Base-by-base conservation (phyloP, 2,329 filamentous ascomycete species). In the Aspergillus persii region DNA sequence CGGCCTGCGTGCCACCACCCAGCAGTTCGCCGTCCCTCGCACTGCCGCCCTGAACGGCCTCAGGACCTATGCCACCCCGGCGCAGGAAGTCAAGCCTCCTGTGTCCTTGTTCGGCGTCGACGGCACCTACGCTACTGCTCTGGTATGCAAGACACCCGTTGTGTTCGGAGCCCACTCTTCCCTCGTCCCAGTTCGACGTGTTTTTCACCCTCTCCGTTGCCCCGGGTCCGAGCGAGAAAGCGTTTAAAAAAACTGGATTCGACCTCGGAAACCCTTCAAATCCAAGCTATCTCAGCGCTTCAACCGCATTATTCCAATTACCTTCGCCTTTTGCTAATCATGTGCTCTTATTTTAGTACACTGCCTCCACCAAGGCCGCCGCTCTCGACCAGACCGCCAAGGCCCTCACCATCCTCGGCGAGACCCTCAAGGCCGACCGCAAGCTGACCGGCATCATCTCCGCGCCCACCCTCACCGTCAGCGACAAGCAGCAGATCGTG, bases 111-210 rank as follows among this genome's bases (percentile, higher is more conserved):
- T 92, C 81, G 95, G 95, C 71, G 83, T 99, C 76, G 95, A 98
- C 81, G 95, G 95, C 80, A 98, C 94, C 77, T 99, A 99, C 83
- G 95, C 95, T 78, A 92, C 89, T 82, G 95, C 95, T 83, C 86
- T 99, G 88, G 95, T 99, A 94, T 79, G 91, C 77, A 52, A 51
- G 15, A 15, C 15, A n/a, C 36, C 36, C n/a, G 15, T n/a, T 18
- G 41, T 27, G 54, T 56, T 47, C 29, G 31, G 52, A 49, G 27
- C 18, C 11, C 8, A 36, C 33, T 47, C 11, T 4, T 7, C 4
- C 36, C 15, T n/a, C 36, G 26, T 18, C 47, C 47, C 9, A 30
- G 30, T 23, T 23, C 12, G 53, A 44, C 29, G 51, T 31, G 51
- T 50, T 54, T 58, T 53, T 47, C 36, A 41, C 36, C 36, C 36